A percentile compares a stretch with the other conserved stretches of the same genome.
phyloP scores from a whole-genome alignment of 352 stramenopile species.

The Pythium chondricola region DNA sequence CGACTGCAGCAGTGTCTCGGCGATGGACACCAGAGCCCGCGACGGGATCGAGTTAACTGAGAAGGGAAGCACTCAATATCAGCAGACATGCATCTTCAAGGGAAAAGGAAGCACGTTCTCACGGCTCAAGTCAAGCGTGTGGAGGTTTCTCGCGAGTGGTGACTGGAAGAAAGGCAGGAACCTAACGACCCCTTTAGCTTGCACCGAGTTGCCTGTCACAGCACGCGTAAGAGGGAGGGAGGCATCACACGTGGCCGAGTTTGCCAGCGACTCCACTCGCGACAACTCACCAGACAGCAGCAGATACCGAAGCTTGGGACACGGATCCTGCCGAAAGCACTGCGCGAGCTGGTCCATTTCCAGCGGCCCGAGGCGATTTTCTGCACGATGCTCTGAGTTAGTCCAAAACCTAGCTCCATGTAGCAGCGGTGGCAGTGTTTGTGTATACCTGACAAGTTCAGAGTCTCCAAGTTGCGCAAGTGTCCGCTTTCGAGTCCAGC shows the following conservation, averaged over 20 bases:
- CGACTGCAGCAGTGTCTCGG: conserved; percentile 29
- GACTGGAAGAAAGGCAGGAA: conserved; percentile 38
- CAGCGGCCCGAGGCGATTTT: conserved; percentile 4
- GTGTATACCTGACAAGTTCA: conserved; percentile 18
- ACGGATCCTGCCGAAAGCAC: conserved; percentile 3
- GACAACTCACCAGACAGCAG: conserved; percentile 2
- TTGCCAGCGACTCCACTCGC: neutral
- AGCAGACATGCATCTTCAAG: neutral
- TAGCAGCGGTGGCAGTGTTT: neutral
- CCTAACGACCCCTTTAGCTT: conserved; percentile 32
- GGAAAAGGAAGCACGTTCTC: neutral
- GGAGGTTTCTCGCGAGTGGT: conserved; percentile 20
- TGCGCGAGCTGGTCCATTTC: conserved; percentile 13
- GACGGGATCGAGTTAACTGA: conserved; percentile 49
- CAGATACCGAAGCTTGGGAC: conserved; percentile 7
- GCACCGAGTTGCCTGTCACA: conserved; percentile 34
- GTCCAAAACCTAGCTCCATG: too few relatives aligned
- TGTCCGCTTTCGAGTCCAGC: neutral
- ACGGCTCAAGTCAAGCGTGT: conserved; percentile 41
- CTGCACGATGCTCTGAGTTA: too few relatives aligned
- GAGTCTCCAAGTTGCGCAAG: conserved; percentile 1
- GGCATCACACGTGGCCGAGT: too few relatives aligned
- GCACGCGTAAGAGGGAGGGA: too few relatives aligned
- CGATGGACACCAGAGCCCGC: conserved; percentile 27
- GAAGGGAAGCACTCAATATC: neutral